Evolutionary conservation across 2,329 filamentous ascomycete species (phyloP), one percentile per base, ranked within the genome.

Genomic region (Microcera coccophila): DNA sequence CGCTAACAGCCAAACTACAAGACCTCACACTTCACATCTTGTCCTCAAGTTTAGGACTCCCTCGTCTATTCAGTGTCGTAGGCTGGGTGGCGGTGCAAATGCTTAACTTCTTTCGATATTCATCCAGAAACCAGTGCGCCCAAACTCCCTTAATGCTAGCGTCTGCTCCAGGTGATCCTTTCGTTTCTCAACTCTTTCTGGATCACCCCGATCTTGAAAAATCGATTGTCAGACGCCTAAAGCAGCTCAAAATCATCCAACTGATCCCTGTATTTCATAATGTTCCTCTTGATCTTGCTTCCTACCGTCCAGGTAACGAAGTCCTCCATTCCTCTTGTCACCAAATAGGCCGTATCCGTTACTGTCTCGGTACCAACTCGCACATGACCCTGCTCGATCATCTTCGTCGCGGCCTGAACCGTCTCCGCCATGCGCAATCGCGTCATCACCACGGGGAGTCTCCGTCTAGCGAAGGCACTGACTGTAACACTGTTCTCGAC

Each of bases 301-400:
- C 88, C 89, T 59, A 94, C 87, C 9, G 91, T 85, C 91, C 91
- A 97, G 1, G 91, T 96, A 15, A 97, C 86, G 64, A 94, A 95
- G 69, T 97, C 91, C 69, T 97, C 91, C 78, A 95, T 88, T 48
- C 82, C 87, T 52, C 90, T 76, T 28, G 88, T 93, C 7, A 97
- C 89, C 40, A 96, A 68, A 59, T 90, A 96, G 1, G 90, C 90
- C 20, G 90, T 83, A 63, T 97, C 91, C 2, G 87, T 94, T 19
- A 96, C 79, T 2, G 90, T 86, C 61, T 96, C 89, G 0, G 89
- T 90, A 11, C 91, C 91, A 1, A 95, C 89, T 36, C 91, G 76
- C 3, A 97, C 90, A 63, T 96, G 90, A 5, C 91, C 91, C 62
- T 95, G 89, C 72, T 97, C 91, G 45, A 97, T 86, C 67, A 95